Conservation (phyloP, 768 basidiomycete species). For the Amanita thiersii region DNA sequence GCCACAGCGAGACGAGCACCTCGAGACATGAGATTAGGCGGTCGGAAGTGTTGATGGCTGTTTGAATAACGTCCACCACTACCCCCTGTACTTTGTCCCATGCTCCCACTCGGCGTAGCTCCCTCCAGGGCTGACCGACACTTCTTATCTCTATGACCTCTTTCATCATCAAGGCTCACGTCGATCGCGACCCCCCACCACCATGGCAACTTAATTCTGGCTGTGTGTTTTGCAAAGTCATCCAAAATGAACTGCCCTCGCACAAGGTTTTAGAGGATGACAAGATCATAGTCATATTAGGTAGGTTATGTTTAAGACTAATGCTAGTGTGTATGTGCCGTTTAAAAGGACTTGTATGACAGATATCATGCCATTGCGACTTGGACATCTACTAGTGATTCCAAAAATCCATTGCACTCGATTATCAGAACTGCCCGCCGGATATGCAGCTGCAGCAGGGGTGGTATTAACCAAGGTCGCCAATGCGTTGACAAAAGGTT, state of each 20-base stretch:
- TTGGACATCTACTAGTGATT: constrained; percentile 63
- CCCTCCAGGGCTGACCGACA: no score
- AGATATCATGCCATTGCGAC: constrained; percentile 65
- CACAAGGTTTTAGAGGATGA: constrained; percentile 54
- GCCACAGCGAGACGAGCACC: constrained; percentile 22
- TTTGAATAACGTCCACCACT: neutral
- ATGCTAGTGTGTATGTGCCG: neutral
- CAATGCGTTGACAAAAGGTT: constrained; percentile 55
- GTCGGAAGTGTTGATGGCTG: no score
- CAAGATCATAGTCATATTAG: constrained; percentile 56
- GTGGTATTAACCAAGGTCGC: constrained; percentile 54
- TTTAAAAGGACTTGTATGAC: neutral
- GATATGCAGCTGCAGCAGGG: constrained; percentile 52
- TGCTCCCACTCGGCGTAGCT: no score
- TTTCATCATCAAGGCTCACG: constrained; percentile 61
- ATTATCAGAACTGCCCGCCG: constrained; percentile 57
- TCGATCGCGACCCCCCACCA: constrained; percentile 32
- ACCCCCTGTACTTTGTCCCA: no score
- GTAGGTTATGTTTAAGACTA: constrained; percentile 20
- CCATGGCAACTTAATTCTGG: constrained; percentile 41
- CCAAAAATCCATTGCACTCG: constrained; percentile 57
- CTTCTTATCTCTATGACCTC: constrained; percentile 45
- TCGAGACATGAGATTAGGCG: constrained; percentile 35
- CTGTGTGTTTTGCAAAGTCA: constrained; percentile 63
- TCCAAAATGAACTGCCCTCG: constrained; percentile 38